Evolutionary conservation across 2,329 filamentous ascomycete genomes (phyloP).

Genomic region (Neocatenulostroma microsporum): DNA sequence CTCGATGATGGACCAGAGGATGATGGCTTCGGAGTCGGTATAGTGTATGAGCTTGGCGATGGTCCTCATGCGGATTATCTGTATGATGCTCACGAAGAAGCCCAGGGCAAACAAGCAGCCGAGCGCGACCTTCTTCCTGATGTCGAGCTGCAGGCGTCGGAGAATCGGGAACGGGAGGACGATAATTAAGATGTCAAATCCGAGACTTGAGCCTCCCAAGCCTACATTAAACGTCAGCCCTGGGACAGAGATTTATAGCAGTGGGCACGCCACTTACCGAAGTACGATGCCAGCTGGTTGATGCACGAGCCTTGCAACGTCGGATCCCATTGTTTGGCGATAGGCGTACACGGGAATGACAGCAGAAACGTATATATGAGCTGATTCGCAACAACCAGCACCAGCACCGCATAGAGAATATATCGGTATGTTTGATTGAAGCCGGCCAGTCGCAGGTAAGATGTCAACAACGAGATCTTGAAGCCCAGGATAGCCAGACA

Average conservation of each 20-base stretch:
- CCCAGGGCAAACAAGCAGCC: constrained; percentile 42
- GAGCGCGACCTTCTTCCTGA: constrained; percentile 29
- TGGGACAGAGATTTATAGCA: background rate
- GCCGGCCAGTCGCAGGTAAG: constrained; percentile 12
- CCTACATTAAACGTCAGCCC: constrained; percentile 1
- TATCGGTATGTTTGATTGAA: constrained; percentile 11
- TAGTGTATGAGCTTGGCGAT: constrained; percentile 39
- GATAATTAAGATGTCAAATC: constrained; percentile 13
- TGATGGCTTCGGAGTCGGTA: constrained; percentile 37
- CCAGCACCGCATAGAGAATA: constrained; percentile 7
- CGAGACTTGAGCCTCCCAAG: constrained; percentile 10
- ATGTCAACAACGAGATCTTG: constrained; percentile 11
- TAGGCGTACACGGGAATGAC: constrained; percentile 11
- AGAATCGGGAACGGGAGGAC: constrained; percentile 13
- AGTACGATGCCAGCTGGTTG: constrained; percentile 11
- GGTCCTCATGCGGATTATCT: constrained; percentile 46
- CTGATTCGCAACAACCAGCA: constrained; percentile 9
- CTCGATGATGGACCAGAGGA: constrained; percentile 44
- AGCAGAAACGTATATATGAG: constrained; percentile 11
- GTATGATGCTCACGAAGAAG: constrained; percentile 46
- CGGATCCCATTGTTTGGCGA: constrained; percentile 14
- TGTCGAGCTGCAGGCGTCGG: constrained; percentile 14
- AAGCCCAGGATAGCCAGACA: constrained; percentile 13
- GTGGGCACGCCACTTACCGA: constrained; percentile 5
- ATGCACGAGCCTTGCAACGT: constrained; percentile 9